Evolutionary conservation across 2,329 filamentous ascomycete species (phyloP).

Genomic region (Biscogniauxia marginata): DNA sequence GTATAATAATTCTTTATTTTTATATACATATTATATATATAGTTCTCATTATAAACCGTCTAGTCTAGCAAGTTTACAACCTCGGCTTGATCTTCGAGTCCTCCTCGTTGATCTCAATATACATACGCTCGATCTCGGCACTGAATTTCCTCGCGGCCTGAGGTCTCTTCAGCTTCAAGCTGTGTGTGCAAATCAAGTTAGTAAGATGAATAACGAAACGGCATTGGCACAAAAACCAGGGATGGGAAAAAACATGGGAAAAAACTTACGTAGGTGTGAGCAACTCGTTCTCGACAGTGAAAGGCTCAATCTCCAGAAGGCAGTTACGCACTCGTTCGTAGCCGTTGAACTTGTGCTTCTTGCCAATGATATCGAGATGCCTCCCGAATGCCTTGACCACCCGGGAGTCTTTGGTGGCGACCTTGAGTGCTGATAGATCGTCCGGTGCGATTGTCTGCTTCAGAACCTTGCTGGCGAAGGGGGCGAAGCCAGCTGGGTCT

Average conservation of each 20-base stretch:
- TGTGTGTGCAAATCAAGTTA: conserved; percentile 30
- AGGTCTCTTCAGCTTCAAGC: conserved; percentile 60
- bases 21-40: conserved; percentile 1
- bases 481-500: conserved; percentile 78
- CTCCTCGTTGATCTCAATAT: conserved; percentile 49
- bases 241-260: not conserved
- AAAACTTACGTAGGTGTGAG: conserved; percentile 77
- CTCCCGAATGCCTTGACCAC: conserved; percentile 74
- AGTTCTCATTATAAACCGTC: not conserved
- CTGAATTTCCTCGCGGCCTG: conserved; percentile 54
- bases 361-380: conserved; percentile 75
- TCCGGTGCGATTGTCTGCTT: conserved; percentile 62
- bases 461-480: conserved; percentile 75
- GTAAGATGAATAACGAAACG: conserved; percentile 2
- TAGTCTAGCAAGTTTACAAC: conserved; percentile 40
- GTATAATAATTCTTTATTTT: conserved; percentile 1
- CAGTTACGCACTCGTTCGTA: conserved; percentile 81
- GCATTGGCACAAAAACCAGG: not conserved
- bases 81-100: conserved; percentile 40
- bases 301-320: conserved; percentile 79
- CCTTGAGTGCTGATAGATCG: conserved; percentile 66
- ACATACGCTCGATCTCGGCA: conserved; percentile 55
- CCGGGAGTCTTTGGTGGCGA: conserved; percentile 65
- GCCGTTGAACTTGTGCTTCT: conserved; percentile 84
- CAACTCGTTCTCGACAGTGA: conserved; percentile 89